A percentile compares a stretch with the other conserved stretches of the same genome.
phyloP scores from a whole-genome alignment of 495 filamentous ascomycete species.

The Trichoderma erinaceum region DNA sequence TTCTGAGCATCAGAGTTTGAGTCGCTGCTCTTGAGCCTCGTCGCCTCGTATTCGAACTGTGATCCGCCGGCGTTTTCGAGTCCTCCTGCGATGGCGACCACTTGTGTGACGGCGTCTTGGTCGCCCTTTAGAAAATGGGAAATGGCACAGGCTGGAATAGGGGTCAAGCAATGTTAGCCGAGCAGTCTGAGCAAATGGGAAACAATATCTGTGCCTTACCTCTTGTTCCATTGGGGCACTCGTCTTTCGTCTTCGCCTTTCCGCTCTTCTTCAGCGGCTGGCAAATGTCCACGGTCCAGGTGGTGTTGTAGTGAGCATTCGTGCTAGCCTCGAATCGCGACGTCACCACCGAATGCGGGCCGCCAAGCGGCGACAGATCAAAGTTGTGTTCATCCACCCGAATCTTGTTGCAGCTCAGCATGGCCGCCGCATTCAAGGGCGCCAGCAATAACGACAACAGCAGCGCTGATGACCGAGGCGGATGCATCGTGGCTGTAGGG shows the following conservation, averaged over 20 bases:
- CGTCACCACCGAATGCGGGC: slow-evolving; percentile 68
- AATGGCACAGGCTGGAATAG: slow-evolving; percentile 69
- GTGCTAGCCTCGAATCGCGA: slow-evolving; percentile 34
- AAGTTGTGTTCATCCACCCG: slow-evolving; percentile 52
- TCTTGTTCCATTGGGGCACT: slow-evolving; percentile 58
- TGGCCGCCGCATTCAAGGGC: slow-evolving; percentile 40
- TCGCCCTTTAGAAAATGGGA: slow-evolving; percentile 45
- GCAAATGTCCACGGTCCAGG: slow-evolving; percentile 87
- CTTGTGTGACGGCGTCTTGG: slow-evolving; percentile 38
- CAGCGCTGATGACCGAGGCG: slow-evolving; percentile 22
- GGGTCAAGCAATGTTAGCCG: not conserved
- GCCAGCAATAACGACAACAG: slow-evolving; percentile 42
- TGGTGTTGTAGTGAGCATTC: slow-evolving; percentile 57
- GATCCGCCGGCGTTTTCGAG: slow-evolving; percentile 46
- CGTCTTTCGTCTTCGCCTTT: slow-evolving; percentile 39
- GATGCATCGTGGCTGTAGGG: slow-evolving; percentile 12
- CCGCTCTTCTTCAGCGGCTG: slow-evolving; percentile 51
- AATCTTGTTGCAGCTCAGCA: slow-evolving; percentile 59
- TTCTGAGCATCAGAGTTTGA: slow-evolving; percentile 51
- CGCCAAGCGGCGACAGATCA: slow-evolving; percentile 59
- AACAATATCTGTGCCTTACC: slow-evolving; percentile 33
- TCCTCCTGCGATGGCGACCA: slow-evolving; percentile 72
- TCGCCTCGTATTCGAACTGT: slow-evolving; percentile 54
- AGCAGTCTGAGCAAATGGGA: not conserved
- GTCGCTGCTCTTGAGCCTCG: slow-evolving; percentile 53